Base-by-base conservation (phyloP, 768 basidiomycete species). In the Xerocomellus intermedius region DNA sequence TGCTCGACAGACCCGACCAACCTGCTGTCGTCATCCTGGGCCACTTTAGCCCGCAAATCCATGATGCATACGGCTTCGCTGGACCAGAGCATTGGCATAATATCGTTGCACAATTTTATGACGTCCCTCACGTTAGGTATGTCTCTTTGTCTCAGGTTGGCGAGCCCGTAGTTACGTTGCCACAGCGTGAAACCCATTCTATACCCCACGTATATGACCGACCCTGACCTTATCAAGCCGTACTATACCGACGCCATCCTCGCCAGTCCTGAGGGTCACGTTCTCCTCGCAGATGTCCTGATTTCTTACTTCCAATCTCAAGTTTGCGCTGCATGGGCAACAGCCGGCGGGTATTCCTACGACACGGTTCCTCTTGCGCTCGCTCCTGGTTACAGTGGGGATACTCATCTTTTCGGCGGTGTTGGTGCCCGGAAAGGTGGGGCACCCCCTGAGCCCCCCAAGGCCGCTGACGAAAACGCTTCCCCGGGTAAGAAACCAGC, bases 11-110 rank as follows among this genome's bases (percentile, higher is more conserved):
- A 26, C 90, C 89, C 2, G 94, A 97, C 62, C 82, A 88, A 56
- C 97, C 97, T 16, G 97, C 95, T 32, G 84, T 99, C 55, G 71
- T 99, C 62, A 81, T 98, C 55, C 84, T 99, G n/a, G 96, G 96
- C 16, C 95, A 98, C 74, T 98, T 98, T 68, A 84, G 83, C 50
- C 91, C 95, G 0, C 94, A 99, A 64, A 67, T 87, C 1, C 91
- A 95, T 62, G 77, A 82, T 36, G 72, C 79, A 21, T 77, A 91
- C 63, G 95, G 94, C 2, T 97, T 90, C 65, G 85, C 84, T 4
- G 95, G 96, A 2, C 89, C 95, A 2, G 95, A 97, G 66, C 84
- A 92, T 63, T 85, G 85, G 79, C 96, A 99, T 70, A 86, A 80
- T 59, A 74, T 89, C 53, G 94, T 98, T 1, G 91, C 97, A 2